Percentiles rank a stretch among this genome's conserved stretches.
These are phyloP conservation scores for Pseudocohnilembus persalinus DNA, from an alignment of 169 alveolate genomes.

Conservation along the genomic window DNA sequence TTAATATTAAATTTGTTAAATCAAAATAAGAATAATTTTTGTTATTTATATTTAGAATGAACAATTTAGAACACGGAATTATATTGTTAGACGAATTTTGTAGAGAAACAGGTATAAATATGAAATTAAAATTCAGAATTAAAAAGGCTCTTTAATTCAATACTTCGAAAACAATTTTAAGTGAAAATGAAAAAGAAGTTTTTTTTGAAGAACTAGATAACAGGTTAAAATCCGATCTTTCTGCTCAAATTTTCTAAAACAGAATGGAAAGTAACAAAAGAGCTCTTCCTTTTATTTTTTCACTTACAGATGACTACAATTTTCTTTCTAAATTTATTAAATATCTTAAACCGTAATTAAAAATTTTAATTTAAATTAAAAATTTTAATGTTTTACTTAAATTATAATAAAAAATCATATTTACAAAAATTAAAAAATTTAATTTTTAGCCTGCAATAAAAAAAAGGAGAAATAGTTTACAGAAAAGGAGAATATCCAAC, in stretches of 20 bases:
- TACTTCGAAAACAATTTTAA: not conserved
- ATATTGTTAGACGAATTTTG: not conserved
- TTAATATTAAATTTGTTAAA: too few species aligned
- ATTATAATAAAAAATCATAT: not conserved
- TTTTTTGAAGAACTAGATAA: not conserved
- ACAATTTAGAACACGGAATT: not conserved
- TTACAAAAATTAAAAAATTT: too few species aligned
- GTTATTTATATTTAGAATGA: not conserved
- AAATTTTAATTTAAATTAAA: too few species aligned
- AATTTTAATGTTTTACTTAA: too few species aligned
- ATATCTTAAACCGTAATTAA: not conserved
- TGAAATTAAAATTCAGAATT: too few species aligned
- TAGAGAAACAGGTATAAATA: not conserved
- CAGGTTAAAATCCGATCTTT: not conserved
- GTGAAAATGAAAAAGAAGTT: not conserved
- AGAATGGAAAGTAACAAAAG: not conserved
- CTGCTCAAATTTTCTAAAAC: not conserved
- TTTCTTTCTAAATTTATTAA: not conserved
- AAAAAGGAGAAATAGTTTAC: conserved; percentile 57
- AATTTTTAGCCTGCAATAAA: conserved; percentile 7
- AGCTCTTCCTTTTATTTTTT: not conserved
- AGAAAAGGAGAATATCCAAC: conserved; percentile 69
- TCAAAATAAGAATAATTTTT: not conserved
- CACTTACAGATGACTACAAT: not conserved
- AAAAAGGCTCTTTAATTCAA: not conserved